Evolutionary conservation across 305 asterid species (phyloP).

Genomic region (Fraxinus sp.): DNA sequence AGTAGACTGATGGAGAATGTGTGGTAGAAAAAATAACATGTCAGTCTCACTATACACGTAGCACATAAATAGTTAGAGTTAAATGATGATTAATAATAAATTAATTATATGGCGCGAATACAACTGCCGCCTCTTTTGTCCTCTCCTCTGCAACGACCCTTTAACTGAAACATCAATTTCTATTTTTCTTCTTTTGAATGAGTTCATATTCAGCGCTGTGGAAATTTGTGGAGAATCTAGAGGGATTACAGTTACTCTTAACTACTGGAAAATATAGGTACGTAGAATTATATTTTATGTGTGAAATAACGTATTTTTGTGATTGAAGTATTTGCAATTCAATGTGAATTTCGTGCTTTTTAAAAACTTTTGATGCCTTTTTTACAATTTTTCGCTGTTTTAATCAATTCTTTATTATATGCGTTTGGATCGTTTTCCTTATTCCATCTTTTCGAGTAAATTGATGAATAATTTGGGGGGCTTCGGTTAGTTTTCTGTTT

Average conservation of each 20-base stretch:
- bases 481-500: not conserved
- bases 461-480: not conserved
- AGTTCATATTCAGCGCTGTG: not conserved
- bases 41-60: not conserved
- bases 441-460: not conserved
- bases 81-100: slow-evolving; percentile 10
- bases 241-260: not conserved
- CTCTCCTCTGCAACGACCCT: slow-evolving; percentile 29
- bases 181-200: not conserved
- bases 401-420: not conserved
- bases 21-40: not conserved
- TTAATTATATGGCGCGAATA: slow-evolving; percentile 68
- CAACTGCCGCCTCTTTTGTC: slow-evolving; percentile 37
- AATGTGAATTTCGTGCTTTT: not conserved
- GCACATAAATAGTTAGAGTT: not conserved
- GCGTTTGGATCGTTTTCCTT: not conserved
- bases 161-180: slow-evolving; percentile 30
- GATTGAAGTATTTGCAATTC: slow-evolving; percentile 7
- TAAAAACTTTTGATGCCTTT: not conserved
- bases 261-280: slow-evolving; percentile 23
- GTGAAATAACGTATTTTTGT: not conserved
- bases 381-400: not conserved
- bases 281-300: not conserved
- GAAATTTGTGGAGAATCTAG: slow-evolving; percentile 1
- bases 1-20: too few relatives aligned